phyloP scores from a whole-genome alignment of 2,329 filamentous ascomycete species.

The Diaporthe helianthi region DNA sequence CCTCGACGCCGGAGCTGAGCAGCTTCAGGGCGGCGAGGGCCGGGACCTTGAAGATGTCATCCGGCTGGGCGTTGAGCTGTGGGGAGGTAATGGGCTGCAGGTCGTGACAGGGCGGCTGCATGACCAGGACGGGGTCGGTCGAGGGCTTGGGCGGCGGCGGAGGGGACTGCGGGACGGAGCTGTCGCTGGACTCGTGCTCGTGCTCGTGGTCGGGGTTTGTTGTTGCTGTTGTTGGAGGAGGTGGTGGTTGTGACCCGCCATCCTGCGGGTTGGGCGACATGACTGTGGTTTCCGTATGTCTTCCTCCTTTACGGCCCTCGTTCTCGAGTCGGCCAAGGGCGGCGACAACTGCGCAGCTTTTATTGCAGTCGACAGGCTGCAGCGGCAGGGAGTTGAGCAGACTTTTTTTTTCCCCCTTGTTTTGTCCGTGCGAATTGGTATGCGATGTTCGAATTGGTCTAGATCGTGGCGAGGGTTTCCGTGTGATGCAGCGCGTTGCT shows the following conservation, averaged over 20 bases:
- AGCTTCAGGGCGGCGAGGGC: constrained; percentile 80
- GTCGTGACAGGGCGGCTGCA: constrained; percentile 34
- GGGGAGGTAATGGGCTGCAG: constrained; percentile 40
- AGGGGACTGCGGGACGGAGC: constrained; percentile 43
- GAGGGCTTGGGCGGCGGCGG: constrained; percentile 49
- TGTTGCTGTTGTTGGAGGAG: not conserved
- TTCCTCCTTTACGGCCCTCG: not conserved
- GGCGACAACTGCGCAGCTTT: not conserved
- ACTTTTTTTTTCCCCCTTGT: not conserved
- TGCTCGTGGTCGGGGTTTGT: not conserved
- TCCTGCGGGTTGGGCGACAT: constrained; percentile 34
- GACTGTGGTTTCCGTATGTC: not conserved
- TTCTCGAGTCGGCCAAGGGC: not conserved
- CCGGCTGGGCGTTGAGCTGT: constrained; percentile 45
- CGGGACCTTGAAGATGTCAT: constrained; percentile 76
- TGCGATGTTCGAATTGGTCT: not conserved
- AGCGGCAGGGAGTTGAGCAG: not conserved
- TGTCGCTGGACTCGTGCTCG: constrained; percentile 31
- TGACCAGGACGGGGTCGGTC: constrained; percentile 45
- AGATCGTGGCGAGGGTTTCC: not conserved
- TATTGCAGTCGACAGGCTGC: not conserved
- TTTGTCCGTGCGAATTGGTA: not conserved
- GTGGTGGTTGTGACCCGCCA: constrained; percentile 19
- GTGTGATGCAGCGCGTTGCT: not conserved
- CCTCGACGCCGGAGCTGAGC: constrained; percentile 75